Base-by-base conservation (phyloP, 495 filamentous ascomycete genomes). In the Neurospora africana region DNA sequence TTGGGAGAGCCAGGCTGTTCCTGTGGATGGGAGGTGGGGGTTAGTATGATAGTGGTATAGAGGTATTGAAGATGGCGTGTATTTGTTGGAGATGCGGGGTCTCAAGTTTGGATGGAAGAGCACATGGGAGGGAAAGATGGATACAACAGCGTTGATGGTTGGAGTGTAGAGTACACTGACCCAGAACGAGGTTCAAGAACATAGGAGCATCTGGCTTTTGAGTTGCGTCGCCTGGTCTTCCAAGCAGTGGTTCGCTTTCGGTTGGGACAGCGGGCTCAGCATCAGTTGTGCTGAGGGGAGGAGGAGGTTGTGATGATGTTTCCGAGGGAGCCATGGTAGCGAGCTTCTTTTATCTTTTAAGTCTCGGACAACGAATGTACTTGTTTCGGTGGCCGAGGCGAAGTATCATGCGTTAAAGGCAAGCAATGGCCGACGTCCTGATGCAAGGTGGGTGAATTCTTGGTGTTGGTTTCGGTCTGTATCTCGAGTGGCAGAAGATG, bases 241-340 rank as follows among this genome's bases (percentile, higher is more conserved):
- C 93, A 35, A 97, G 86, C 40, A 97, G 83, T 68, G 94, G 94
- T 76, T 94, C 92, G 53, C 89, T 84, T 77, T 95, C 93, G 39
- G 71, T 72, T 13, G 75, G 77, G 3, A 33, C 27, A 65, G 72
- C 47, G 27, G 68, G 35, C 33, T 72, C 40, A 21, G 69, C 13
- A 37, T 33, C 30, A 44, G n/a, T 72, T 53, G 68, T 53, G 39
- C 9, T 71, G 15, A 44, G 65, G 11, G 5, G 33, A 39, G 19
- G 36, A 37, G 27, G 43, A 44, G 30, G 23, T 71, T 23, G 53
- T 35, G 69, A 15, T 37, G 73, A 23, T 33, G 72, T 5, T 73
- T 69, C 67, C 7, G 35, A 1, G 47, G 74, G 68, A 53, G 73
- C 40, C 72, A 74, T 76, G 53, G 67, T 67, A 36, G n/a, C 17